A percentile compares a stretch with the other conserved stretches of the same genome.
Conservation (phyloP, 2,329 filamentous ascomycete genomes). For the Aspergillus phoenicis region DNA sequence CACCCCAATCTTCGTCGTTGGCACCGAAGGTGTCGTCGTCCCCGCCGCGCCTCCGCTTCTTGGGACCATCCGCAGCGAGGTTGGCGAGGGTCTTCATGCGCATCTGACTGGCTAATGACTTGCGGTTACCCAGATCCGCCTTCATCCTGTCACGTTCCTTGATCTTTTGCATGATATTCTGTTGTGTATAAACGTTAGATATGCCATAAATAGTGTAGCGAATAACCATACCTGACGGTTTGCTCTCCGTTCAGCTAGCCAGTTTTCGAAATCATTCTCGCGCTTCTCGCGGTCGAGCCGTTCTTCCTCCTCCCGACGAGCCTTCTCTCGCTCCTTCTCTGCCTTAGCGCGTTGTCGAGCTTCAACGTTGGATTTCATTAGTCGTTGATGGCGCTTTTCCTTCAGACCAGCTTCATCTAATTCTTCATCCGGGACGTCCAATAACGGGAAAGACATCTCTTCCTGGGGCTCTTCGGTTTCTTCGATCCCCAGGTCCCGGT, state of each 20-base stretch:
- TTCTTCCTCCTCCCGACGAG: constrained; percentile 78
- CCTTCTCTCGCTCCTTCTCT: constrained; percentile 92
- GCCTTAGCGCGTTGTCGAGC: constrained; percentile 90
- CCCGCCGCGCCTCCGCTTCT: constrained; percentile 80
- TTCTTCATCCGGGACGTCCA: constrained; percentile 88
- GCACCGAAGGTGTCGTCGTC: constrained; percentile 97
- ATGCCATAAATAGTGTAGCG: background rate
- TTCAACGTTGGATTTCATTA: constrained; percentile 94
- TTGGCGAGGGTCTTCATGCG: constrained; percentile 98
- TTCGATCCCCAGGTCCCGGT: constrained; percentile 88
- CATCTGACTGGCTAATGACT: constrained; percentile 92
- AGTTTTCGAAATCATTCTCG: constrained; percentile 79
- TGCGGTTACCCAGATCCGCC: constrained; percentile 92
- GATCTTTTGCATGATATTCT: constrained; percentile 74
- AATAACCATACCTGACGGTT: constrained; percentile 58
- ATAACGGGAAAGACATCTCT: constrained; percentile 80
- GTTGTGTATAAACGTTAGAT: constrained; percentile 32
- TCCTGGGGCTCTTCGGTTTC: constrained; percentile 75
- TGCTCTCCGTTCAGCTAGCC: constrained; percentile 79
- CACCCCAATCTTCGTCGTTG: constrained; percentile 96
- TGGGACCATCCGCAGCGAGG: constrained; percentile 83
- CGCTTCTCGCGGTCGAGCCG: constrained; percentile 80
- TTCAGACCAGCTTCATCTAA: constrained; percentile 90
- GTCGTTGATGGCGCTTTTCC: constrained; percentile 85
- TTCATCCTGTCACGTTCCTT: constrained; percentile 93